Evolutionary conservation across 2,329 filamentous ascomycete genomes (phyloP).

Genomic region (Teratosphaeria pseudoeucalypti): DNA sequence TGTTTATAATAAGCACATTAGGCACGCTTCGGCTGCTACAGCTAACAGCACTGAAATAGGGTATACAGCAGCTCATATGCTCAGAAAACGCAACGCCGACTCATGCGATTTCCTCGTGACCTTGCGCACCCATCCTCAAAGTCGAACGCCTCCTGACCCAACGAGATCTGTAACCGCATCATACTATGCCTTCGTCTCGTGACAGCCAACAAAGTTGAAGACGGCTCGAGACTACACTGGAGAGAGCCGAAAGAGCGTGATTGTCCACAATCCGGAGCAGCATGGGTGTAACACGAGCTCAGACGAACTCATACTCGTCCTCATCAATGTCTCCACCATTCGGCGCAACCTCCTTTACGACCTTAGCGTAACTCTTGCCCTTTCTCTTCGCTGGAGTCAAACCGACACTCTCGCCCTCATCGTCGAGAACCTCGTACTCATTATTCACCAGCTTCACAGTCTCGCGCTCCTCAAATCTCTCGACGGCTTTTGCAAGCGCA

Average conservation of each 20-base stretch:
- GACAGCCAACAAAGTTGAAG: not conserved
- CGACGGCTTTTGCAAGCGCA: slow-evolving; percentile 47
- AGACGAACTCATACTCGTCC: slow-evolving; percentile 27
- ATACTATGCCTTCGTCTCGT: not conserved
- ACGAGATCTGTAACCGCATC: not conserved
- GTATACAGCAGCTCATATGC: slow-evolving; percentile 18
- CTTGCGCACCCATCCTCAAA: slow-evolving; percentile 3
- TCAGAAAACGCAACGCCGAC: slow-evolving; percentile 13
- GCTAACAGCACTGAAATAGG: slow-evolving; percentile 2
- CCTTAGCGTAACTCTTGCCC: slow-evolving; percentile 21
- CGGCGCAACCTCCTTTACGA: slow-evolving; percentile 15
- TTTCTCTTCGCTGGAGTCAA: slow-evolving; percentile 21
- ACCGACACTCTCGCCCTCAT: slow-evolving; percentile 23
- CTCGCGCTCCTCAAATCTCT: slow-evolving; percentile 49
- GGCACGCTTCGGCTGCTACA: not conserved
- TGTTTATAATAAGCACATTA: not conserved
- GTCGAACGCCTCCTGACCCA: slow-evolving; percentile 5
- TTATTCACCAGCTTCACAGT: slow-evolving; percentile 50
- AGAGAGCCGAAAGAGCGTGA: not conserved
- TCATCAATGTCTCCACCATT: slow-evolving; percentile 20
- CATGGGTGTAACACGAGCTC: slow-evolving; percentile 2
- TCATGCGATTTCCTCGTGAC: slow-evolving; percentile 17
- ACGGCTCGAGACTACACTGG: not conserved
- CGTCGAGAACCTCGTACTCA: slow-evolving; percentile 47
- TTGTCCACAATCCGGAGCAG: not conserved